These are phyloP conservation scores for Rhodosporidiobolus odoratus DNA, from an alignment of 768 basidiomycete genomes.

Conservation along the genomic window DNA sequence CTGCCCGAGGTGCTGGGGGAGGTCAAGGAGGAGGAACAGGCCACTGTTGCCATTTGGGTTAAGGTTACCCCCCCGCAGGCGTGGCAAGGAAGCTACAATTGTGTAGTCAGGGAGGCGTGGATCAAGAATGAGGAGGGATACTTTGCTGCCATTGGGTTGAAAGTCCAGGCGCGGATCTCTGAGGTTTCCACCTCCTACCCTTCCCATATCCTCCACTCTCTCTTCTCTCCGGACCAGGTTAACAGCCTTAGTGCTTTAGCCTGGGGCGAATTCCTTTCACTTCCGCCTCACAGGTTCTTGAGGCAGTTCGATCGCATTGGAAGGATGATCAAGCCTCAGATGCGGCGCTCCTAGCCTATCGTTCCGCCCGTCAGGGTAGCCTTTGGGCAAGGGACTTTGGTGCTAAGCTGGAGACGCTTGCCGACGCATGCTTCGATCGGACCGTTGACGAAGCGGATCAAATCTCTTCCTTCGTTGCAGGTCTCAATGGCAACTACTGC, in stretches of 20 bases:
- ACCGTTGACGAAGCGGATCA: slow-evolving; percentile 1
- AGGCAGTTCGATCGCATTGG: background rate
- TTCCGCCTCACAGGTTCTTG: background rate
- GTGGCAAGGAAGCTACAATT: too few species aligned
- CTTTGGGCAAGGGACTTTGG: slow-evolving; percentile 1
- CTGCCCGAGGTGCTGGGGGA: too few species aligned
- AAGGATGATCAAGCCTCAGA: background rate
- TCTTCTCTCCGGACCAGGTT: too few species aligned
- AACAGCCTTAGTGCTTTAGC: background rate
- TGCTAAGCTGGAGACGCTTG: background rate
- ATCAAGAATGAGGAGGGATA: too few species aligned
- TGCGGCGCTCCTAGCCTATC: background rate
- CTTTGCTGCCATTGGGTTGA: too few species aligned
- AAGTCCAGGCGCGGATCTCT: too few species aligned
- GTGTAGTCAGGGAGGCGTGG: too few species aligned
- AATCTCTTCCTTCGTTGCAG: background rate
- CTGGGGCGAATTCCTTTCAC: background rate
- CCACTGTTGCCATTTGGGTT: too few species aligned
- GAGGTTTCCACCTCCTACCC: too few species aligned
- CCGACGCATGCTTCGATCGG: background rate
- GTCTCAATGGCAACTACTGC: background rate
- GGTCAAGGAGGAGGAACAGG: background rate
- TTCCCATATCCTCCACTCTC: too few species aligned
- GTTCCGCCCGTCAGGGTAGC: background rate
- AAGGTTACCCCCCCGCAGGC: too few species aligned